phyloP scores from a whole-genome alignment of 1,139 yeast species.

The Yamadazyma dushanensis region DNA sequence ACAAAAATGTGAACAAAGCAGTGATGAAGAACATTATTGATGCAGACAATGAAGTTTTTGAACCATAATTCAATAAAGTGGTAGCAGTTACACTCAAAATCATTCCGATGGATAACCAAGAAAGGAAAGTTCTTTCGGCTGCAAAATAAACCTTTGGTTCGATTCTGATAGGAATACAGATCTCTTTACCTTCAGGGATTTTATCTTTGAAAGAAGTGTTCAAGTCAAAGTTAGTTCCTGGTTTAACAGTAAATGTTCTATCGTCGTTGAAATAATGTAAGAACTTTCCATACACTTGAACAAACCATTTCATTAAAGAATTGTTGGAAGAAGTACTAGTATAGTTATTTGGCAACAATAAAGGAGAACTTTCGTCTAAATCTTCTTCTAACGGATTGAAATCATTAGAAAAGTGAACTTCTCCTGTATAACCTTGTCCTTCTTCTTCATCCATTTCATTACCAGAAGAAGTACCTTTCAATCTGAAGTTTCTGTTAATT shows the following conservation, averaged over 20 bases:
- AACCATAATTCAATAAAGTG: slow-evolving; percentile 69
- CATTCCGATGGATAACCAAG: slow-evolving; percentile 77
- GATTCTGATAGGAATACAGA: slow-evolving; percentile 75
- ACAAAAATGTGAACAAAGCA: slow-evolving; percentile 69
- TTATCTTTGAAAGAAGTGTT: slow-evolving; percentile 45
- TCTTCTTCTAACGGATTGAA: slow-evolving; percentile 50
- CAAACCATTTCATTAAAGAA: slow-evolving; percentile 33
- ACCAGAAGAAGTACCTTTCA: slow-evolving; percentile 46
- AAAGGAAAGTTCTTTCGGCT: slow-evolving; percentile 75
- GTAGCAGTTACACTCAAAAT: slow-evolving; percentile 74
- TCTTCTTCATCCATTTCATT: slow-evolving; percentile 51
- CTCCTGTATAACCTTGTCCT: slow-evolving; percentile 39
- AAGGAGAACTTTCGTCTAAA: slow-evolving; percentile 44
- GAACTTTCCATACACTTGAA: slow-evolving; percentile 36
- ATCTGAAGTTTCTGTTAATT: slow-evolving; percentile 36
- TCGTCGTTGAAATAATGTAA: slow-evolving; percentile 60
- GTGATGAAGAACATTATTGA: slow-evolving; percentile 87
- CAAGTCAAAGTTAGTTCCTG: slow-evolving; percentile 76
- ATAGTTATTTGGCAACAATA: slow-evolving; percentile 40
- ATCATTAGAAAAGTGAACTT: slow-evolving; percentile 49
- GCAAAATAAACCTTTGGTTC: slow-evolving; percentile 88
- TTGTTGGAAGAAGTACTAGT: slow-evolving; percentile 25
- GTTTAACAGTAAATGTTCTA: slow-evolving; percentile 71
- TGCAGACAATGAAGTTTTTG: slow-evolving; percentile 69
- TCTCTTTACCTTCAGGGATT: slow-evolving; percentile 78